Evolutionary conservation across 108 stramenopile genomes (phyloP), one percentile per base, ranked within the genome.

Genomic region (Seminavis robusta): DNA sequence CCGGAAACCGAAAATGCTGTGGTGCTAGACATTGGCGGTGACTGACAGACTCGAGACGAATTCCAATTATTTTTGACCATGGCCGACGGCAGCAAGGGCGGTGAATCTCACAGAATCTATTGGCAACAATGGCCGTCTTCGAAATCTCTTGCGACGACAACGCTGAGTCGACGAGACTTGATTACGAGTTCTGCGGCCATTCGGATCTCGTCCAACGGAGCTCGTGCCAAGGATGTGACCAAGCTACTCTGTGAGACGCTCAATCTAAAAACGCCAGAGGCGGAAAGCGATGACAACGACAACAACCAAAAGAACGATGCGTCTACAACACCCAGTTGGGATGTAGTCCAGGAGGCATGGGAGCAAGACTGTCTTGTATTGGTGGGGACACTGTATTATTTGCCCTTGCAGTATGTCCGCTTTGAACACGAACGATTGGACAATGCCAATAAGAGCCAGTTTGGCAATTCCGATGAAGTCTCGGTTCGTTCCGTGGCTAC

Each of bases 401-500:
- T 81, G 23, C 80, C 80, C 4, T 48, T 41, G 19, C 61, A 64
- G 40, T 71, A 74, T 52, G 62, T 81, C 21, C 61, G 46, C 31
- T 81, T 77, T 59, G 79, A 80, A 40, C 69, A 74, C 41, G 63
- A 67, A 29, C n/a, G n/a, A n/a, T n/a, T n/a, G n/a, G n/a, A n/a
- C n/a, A n/a, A n/a, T n/a, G n/a, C n/a, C n/a, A n/a, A n/a, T n/a
- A n/a, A n/a, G n/a, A n/a, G n/a, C n/a, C n/a, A n/a, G n/a, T n/a
- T n/a, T n/a, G n/a, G n/a, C n/a, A n/a, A n/a, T n/a, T n/a, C n/a
- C n/a, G n/a, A n/a, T n/a, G n/a, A n/a, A 32, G 38, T 1, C 15
- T 48, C 60, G 3, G 13, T n/a, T n/a, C n/a, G n/a, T n/a, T n/a
- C n/a, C n/a, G n/a, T n/a, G n/a, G n/a, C n/a, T n/a, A n/a, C n/a